Evolutionary conservation across 352 stramenopile species (phyloP).

Genomic region (Lagenidium sp.): DNA sequence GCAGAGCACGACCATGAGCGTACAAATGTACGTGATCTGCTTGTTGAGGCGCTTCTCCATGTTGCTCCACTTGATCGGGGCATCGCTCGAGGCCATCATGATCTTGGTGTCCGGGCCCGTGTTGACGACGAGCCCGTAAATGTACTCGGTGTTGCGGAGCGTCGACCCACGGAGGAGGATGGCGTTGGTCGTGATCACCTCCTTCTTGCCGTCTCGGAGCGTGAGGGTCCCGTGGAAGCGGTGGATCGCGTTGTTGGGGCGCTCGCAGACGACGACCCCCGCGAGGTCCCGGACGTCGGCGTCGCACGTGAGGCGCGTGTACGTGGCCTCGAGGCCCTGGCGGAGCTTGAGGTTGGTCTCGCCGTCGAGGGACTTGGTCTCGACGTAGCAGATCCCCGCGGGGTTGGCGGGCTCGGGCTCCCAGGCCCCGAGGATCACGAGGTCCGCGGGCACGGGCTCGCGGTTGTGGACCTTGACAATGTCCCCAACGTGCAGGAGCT

Average conservation of each 20-base stretch:
- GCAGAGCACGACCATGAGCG: constrained; percentile 72
- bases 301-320: constrained; percentile 50
- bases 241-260: constrained; percentile 88
- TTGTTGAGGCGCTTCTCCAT: constrained; percentile 75
- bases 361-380: constrained; percentile 91
- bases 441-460: constrained; percentile 78
- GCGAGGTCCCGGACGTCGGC: constrained; percentile 35
- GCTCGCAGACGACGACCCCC: constrained; percentile 68
- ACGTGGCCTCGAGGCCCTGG: constrained; percentile 69
- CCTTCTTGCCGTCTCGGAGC: constrained; percentile 42
- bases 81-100: constrained; percentile 79
- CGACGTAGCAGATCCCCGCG: constrained; percentile 83
- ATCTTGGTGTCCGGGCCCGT: constrained; percentile 87
- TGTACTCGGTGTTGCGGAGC: constrained; percentile 88
- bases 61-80: constrained; percentile 85
- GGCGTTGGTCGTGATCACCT: constrained; percentile 69
- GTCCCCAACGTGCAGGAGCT: constrained; percentile 77
- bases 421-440: constrained; percentile 78
- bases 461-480: constrained; percentile 87
- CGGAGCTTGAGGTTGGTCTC: constrained; percentile 92
- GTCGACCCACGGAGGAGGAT: constrained; percentile 84
- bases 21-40: constrained; percentile 81
- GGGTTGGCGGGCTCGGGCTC: constrained; percentile 66
- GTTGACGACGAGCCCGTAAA: constrained; percentile 89
- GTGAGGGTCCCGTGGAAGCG: constrained; percentile 85